A percentile compares a stretch with the other conserved stretches of the same genome.
Evolutionary conservation across 225 moss, liverwort and hornwort species (phyloP).

Genomic region (Pleurozium schreberi): DNA sequence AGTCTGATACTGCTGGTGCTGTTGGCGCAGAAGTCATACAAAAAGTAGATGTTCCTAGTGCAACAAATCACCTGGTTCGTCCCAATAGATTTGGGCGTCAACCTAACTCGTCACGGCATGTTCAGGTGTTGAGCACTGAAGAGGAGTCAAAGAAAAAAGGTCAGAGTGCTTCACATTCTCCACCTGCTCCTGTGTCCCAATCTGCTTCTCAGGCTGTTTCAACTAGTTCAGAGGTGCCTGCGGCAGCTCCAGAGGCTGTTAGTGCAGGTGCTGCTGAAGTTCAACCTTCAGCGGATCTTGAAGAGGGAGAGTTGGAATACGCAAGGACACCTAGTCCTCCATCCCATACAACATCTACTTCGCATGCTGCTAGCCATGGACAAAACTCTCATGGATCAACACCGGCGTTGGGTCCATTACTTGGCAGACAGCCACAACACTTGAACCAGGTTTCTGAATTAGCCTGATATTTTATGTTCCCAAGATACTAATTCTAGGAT

Average conservation of each 20-base stretch:
- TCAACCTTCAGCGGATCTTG: constrained; percentile 64
- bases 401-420: constrained; percentile 48
- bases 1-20: constrained; percentile 24
- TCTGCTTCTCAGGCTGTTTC: constrained; percentile 9
- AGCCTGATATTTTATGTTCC: neutral
- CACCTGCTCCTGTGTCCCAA: constrained; percentile 28
- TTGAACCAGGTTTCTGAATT: constrained; percentile 62
- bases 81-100: constrained; percentile 30
- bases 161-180: constrained; percentile 31
- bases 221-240: constrained; percentile 14
- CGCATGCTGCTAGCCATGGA: constrained; percentile 51
- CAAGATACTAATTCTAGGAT: neutral
- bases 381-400: constrained; percentile 46
- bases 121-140: constrained; percentile 78
- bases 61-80: constrained; percentile 14
- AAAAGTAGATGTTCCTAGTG: constrained; percentile 29
- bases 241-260: constrained; percentile 20
- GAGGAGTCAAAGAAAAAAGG: constrained; percentile 75
- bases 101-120: constrained; percentile 22
- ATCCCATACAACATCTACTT: constrained; percentile 29
- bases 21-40: constrained; percentile 12
- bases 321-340: constrained; percentile 97
- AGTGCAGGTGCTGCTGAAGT: constrained; percentile 14
- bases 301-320: constrained; percentile 94
- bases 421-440: constrained; percentile 80